Percentiles rank a stretch among this genome's conserved stretches.
phyloP scores from a whole-genome alignment of 2,329 filamentous ascomycete species.

The Microcyclospora tardicrescens region DNA sequence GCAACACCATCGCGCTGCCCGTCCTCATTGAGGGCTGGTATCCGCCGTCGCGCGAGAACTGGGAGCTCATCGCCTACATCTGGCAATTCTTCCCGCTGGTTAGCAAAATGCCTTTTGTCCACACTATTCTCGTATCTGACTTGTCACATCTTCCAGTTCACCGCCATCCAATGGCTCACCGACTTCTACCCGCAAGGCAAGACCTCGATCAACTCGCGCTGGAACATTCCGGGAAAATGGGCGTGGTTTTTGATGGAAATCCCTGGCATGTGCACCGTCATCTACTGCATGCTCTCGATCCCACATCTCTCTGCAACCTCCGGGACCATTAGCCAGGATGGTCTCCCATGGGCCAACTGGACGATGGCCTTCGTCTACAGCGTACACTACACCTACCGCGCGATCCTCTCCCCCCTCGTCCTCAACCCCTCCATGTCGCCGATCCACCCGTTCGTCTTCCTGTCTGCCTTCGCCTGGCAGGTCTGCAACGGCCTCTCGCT shows the following conservation, averaged over 20 bases:
- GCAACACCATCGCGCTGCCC: not conserved
- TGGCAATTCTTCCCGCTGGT: constrained; percentile 42
- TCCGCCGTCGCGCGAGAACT: constrained; percentile 38
- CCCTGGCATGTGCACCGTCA: constrained; percentile 59
- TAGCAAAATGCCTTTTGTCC: constrained; percentile 8
- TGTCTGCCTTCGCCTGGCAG: constrained; percentile 59
- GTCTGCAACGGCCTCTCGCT: constrained; percentile 65
- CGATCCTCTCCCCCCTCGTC: constrained; percentile 66
- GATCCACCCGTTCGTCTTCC: constrained; percentile 58
- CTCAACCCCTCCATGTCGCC: constrained; percentile 85
- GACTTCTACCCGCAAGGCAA: constrained; percentile 87
- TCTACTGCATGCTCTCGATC: constrained; percentile 66
- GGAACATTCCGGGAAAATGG: constrained; percentile 81
- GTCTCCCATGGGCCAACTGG: constrained; percentile 65
- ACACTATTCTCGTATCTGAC: not conserved
- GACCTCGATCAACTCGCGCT: constrained; percentile 57
- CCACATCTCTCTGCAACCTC: constrained; percentile 26
- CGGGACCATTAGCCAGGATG: constrained; percentile 27
- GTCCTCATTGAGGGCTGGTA: constrained; percentile 31
- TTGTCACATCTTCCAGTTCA: constrained; percentile 41
- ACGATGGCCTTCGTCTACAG: constrained; percentile 59
- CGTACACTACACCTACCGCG: constrained; percentile 84
- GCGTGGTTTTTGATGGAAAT: constrained; percentile 85
- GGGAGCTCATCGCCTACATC: constrained; percentile 31
- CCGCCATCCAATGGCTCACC: constrained; percentile 59